These are phyloP conservation scores for Biscogniauxia marginata DNA, from an alignment of 2,329 filamentous ascomycete species.

Conservation along the genomic window DNA sequence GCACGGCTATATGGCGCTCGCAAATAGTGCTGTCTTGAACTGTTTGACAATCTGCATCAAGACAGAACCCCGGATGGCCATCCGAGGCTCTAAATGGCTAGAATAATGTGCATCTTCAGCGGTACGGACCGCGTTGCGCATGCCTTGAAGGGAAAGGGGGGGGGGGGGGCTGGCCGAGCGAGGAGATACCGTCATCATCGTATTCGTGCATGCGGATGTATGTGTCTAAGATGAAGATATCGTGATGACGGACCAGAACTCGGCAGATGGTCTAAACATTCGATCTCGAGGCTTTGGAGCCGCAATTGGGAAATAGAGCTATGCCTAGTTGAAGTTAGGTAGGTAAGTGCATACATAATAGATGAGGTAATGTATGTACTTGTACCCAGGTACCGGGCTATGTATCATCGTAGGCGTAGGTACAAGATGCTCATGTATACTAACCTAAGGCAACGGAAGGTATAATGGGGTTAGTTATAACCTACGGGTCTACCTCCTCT, in stretches of 20 bases:
- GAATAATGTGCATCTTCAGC: neutral
- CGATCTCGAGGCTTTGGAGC: neutral
- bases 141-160: neutral
- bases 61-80: constrained; percentile 1
- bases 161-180: neutral
- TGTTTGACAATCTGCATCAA: neutral
- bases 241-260: neutral
- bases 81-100: neutral
- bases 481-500: too few species aligned
- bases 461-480: neutral
- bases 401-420: too few species aligned
- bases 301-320: neutral
- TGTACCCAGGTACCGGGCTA: neutral
- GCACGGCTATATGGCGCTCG: neutral
- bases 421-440: neutral
- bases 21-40: neutral
- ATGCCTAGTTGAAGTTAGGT: neutral
- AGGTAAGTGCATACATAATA: neutral
- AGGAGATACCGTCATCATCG: neutral
- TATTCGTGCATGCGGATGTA: neutral
- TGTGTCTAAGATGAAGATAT: neutral
- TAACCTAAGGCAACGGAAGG: neutral
- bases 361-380: neutral
- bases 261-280: too few species aligned
- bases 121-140: neutral